Base-by-base conservation (phyloP, 73 alveolate genomes). In the Paramecium primaurelia region DNA sequence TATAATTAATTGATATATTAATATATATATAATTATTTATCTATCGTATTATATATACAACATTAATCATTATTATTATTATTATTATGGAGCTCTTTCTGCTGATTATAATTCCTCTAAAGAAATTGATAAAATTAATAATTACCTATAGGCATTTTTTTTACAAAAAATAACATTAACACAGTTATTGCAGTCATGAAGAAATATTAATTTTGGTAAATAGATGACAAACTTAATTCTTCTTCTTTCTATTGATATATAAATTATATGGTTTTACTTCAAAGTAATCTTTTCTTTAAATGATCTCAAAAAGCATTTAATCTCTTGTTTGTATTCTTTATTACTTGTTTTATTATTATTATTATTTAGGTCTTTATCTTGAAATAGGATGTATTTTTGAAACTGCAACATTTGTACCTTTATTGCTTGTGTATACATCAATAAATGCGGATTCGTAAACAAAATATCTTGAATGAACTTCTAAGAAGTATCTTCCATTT, bases 121-220 rank as follows among this genome's bases (percentile, higher is more conserved):
- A 16, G 20, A 16, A n/a, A 16, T n/a, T 16, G 3, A 28, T 64
- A 14, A 64, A 30, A 64, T n/a, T 8, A 64, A 64, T 25, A 64
- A 64, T 28, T 64, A 64, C 84, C 87, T 68, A 73, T 80, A 20
- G 91, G 91, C 91, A 80, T 80, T 80, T 80, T 80, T 38, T 80
- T 80, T 12, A 80, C 37, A 45, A 80, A 40, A 80, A 20, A 45
- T 12, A 80, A 26, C 75, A 80, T 44, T 18, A 12, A 77, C 7
- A 80, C 77, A 20, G 91, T 80, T 1, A 47, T 26, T 20, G 75
- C 75, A 4, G 18, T 36, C 71, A 80, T 80, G 9, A 40, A 45
- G 26, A 47, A 40, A 49, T 80, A 80, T 44, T 80, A 45, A 80
- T 80, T 80, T 64, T 80, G 16, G 26, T 26, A 42, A 10, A 80